Evolutionary conservation across 192 early-diverging fungal genomes (phyloP), one percentile per base, ranked within the genome.

Genomic region (Backusella sp.): DNA sequence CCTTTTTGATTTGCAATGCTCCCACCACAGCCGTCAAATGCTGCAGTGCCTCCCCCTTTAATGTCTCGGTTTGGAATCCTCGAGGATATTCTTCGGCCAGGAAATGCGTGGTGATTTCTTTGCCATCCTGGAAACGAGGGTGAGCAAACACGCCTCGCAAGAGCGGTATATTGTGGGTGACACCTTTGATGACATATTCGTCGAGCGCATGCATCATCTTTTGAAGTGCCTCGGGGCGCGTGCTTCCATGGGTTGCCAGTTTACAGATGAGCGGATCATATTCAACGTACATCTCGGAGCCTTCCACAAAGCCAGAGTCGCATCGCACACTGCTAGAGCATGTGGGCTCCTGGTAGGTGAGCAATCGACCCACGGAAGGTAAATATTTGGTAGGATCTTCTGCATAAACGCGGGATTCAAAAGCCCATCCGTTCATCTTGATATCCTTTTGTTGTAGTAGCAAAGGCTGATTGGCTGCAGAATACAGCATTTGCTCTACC

Each of bases 201-300:
- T 98, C 97, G 70, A 98, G 85, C 12, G 96, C 96, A 44, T 86
- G 80, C 68, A 89, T 85, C 96, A 98, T 96, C 35, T 79, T 85
- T 35, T 86, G 73, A 21, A 95, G 92, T 1, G 95, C 94, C 70
- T 88, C 88, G n/a, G 87, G 83, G 66, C 97, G 89, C 4, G 90
- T 93, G 14, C 80, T 75, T 15, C 92, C 95, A 74, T 96, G 89
- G n/a, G 94, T 94, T 70, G 89, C 92, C 19, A 98, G 87, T 86
- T 97, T 98, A 86, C 97, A 96, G 53, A 98, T 94, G 85, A 98
- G 89, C 39, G 97, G 96, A 77, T 98, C 97, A 82, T 98, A 98
- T 86, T 96, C 95, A 36, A 98, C 93, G n/a, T 88, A 85, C 76
- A 98, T 96, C 81, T 96, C 94, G n/a, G 90, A 90, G 5, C 97